Conservation (phyloP, 805 yeast genomes). For the Nakazawaea ernobii region DNA sequence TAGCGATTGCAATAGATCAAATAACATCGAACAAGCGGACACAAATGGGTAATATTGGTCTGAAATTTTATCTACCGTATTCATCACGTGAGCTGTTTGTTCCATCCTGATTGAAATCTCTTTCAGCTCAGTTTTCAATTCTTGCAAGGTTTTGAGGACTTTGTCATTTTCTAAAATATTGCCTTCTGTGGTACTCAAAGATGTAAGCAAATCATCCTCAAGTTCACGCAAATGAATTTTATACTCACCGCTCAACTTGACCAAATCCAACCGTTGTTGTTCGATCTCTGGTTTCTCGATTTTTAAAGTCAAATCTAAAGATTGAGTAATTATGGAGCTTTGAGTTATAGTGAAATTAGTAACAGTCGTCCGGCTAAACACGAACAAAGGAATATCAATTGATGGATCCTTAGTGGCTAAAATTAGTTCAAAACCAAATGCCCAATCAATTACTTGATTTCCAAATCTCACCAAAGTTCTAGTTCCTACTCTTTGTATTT, state of each 20-base stretch:
- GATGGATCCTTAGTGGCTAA: slow-evolving; percentile 58
- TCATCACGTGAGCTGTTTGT: slow-evolving; percentile 52
- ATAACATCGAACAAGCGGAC: slow-evolving; percentile 44
- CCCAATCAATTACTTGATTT: slow-evolving; percentile 56
- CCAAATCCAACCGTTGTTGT: slow-evolving; percentile 44
- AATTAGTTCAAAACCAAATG: slow-evolving; percentile 55
- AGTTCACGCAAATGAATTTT: slow-evolving; percentile 44
- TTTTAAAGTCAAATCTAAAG: slow-evolving; percentile 50
- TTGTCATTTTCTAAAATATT: slow-evolving; percentile 64
- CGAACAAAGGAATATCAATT: slow-evolving; percentile 41
- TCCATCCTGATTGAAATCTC: slow-evolving; percentile 46
- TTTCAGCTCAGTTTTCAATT: slow-evolving; percentile 55
- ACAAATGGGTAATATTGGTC: slow-evolving; percentile 51
- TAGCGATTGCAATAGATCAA: slow-evolving; percentile 38
- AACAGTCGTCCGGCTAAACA: slow-evolving; percentile 56
- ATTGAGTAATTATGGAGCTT: slow-evolving; percentile 56
- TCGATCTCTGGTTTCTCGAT: slow-evolving; percentile 65
- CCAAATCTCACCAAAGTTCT: slow-evolving; percentile 59
- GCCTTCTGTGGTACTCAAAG: slow-evolving; percentile 52
- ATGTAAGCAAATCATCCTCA: slow-evolving; percentile 53
- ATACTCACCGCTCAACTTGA: slow-evolving; percentile 55
- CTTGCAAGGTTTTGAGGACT: slow-evolving; percentile 55
- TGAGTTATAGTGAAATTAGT: slow-evolving; percentile 72
- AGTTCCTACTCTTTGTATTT: slow-evolving; percentile 63
- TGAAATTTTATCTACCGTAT: slow-evolving; percentile 43